Evolutionary conservation across 768 basidiomycete species (phyloP), one percentile per base, ranked within the genome.

Genomic region (Boletus sp.): DNA sequence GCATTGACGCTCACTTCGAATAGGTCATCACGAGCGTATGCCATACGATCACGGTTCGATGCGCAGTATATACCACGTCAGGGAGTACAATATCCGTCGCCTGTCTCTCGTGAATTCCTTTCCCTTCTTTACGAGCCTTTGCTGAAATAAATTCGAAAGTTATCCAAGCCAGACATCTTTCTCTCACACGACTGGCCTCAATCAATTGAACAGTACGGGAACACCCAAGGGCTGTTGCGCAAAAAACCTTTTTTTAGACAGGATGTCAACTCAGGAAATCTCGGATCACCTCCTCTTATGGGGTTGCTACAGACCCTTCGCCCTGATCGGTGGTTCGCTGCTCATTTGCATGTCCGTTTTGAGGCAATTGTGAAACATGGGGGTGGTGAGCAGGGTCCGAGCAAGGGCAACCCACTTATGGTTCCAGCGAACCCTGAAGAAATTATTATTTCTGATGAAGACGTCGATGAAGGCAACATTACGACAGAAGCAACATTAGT

Each of bases 151-250:
- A 5, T 29, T 50, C 12, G 30, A 55, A 55, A 80, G 89, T 77
- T 89, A 37, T 78, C 85, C 5, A 76, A 79, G 10, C 81, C 86
- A 7, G 73, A 85, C 30, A 81, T 98, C 29, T 92, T 98, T 77
- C 79, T 98, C 36, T 98, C 95, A 2, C 96, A 99, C 68, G 97
- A 98, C 72, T 99, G 96, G 97, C 97, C 97, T 0, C 80, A 83
- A 41, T 79, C 79, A 2, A 94, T 99, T 52, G 93, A 90, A 57
- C 83, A 85, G 9, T 79, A 94, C 60, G 94, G 95, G 17, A 81
- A 98, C 65, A 71, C 86, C 7, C 64, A 67, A 7, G 77, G 65
- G 9, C 77, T 99, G 0, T 73, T 98, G 14, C 77, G 84, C 3
- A 81, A 83, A 42, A 98, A 95, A 69, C 84, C 85, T 1, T 90